Conservation (phyloP, 345 rosid genomes). For the Syzygium grande region DNA sequence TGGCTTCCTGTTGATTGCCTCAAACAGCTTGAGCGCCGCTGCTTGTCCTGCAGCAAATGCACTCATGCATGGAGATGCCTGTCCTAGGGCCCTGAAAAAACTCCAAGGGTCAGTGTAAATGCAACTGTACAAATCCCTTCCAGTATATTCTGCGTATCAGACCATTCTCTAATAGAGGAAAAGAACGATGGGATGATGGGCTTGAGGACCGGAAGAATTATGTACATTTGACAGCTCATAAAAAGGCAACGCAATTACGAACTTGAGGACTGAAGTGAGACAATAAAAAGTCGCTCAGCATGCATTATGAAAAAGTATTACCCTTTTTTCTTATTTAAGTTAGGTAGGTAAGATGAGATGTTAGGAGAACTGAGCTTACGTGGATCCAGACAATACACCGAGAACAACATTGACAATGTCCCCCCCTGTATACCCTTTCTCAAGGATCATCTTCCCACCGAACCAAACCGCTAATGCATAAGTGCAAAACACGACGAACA, state of each 20-base stretch:
- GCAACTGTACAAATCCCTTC: not conserved
- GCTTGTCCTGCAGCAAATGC: constrained; percentile 41
- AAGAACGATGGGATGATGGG: not conserved
- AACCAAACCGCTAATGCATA: constrained; percentile 40
- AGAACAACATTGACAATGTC: constrained; percentile 28
- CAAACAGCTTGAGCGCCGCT: constrained; percentile 38
- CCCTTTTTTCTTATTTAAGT: not conserved
- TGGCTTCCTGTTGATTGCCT: constrained; percentile 27
- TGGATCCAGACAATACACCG: constrained; percentile 30
- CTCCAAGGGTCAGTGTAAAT: not conserved
- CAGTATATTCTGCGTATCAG: not conserved
- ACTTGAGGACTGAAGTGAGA: no score
- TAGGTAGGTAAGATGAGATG: not conserved
- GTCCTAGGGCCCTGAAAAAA: constrained; percentile 40
- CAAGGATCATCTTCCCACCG: constrained; percentile 41
- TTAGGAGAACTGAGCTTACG: constrained; percentile 13
- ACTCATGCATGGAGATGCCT: constrained; percentile 27
- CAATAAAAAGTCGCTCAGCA: no score
- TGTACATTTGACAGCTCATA: no score
- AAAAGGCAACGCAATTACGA: no score
- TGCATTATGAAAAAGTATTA: not conserved
- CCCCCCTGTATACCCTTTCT: constrained; percentile 41
- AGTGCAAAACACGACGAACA: constrained; percentile 8
- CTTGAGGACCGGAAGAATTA: no score
- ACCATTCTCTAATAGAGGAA: not conserved